Evolutionary conservation across 495 filamentous ascomycete genomes (phyloP).

Genomic region (Xylaria intraflava): DNA sequence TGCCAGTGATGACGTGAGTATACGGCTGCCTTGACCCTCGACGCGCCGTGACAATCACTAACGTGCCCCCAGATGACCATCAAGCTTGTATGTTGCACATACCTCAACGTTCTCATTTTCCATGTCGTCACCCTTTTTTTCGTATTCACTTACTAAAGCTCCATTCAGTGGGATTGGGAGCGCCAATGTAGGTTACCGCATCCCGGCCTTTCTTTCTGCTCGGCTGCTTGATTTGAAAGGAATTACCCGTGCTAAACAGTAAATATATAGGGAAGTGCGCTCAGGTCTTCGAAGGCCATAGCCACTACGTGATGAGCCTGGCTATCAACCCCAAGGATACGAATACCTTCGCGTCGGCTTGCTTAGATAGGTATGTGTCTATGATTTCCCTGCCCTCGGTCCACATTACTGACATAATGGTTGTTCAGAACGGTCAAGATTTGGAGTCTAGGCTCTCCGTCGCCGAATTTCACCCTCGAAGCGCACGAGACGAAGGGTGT

Average conservation of each 20-base stretch:
- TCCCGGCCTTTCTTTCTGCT: neutral
- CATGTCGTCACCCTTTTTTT: neutral
- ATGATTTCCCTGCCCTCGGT: neutral
- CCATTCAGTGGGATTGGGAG: constrained; percentile 85
- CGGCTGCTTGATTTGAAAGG: neutral
- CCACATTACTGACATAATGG: neutral
- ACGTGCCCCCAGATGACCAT: constrained; percentile 65
- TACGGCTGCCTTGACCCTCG: constrained; percentile 52
- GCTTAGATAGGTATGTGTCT: constrained; percentile 55
- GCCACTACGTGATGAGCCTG: constrained; percentile 97
- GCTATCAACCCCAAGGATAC: constrained; percentile 99
- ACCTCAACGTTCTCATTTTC: neutral
- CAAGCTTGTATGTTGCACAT: constrained; percentile 49
- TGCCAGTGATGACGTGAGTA: constrained; percentile 98
- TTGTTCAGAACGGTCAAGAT: constrained; percentile 80
- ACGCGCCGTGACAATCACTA: neutral
- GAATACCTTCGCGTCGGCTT: constrained; percentile 94
- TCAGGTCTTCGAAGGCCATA: constrained; percentile 96
- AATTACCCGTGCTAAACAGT: neutral
- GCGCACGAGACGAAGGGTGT: constrained; percentile 98
- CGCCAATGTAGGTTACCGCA: constrained; percentile 54
- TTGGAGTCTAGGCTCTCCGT: constrained; percentile 86
- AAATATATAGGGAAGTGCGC: constrained; percentile 65
- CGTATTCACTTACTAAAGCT: neutral
- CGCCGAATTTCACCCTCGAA: constrained; percentile 91